phyloP scores from a whole-genome alignment of 2,329 filamentous ascomycete genomes.

The Thermothelomyces thermophilus region DNA sequence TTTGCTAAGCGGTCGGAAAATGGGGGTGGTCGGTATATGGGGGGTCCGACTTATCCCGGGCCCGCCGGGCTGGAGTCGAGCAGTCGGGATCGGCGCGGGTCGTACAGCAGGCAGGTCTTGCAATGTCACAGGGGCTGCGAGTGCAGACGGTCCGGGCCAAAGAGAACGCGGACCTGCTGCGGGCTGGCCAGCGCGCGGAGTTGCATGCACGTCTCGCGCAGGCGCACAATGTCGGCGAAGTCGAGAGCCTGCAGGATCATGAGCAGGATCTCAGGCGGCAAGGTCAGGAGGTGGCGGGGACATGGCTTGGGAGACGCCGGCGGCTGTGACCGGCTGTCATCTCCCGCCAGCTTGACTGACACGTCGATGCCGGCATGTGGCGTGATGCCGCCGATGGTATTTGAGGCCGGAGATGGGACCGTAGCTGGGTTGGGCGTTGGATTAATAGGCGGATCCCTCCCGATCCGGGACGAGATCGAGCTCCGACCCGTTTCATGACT shows the following conservation, averaged over 20 bases:
- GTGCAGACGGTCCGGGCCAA: conserved; percentile 29
- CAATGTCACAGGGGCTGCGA: conserved; percentile 35
- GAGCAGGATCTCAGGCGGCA: conserved; percentile 39
- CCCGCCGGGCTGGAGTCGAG: conserved; percentile 29
- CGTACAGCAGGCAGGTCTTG: conserved; percentile 34
- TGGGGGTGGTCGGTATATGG: too few relatives aligned
- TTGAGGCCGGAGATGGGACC: background rate
- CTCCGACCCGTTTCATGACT: conserved; percentile 15
- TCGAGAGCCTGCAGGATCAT: conserved; percentile 35
- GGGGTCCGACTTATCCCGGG: too few relatives aligned
- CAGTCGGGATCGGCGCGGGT: conserved; percentile 28
- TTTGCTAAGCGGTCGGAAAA: too few relatives aligned
- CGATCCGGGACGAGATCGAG: conserved; percentile 8
- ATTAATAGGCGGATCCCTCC: conserved; percentile 10
- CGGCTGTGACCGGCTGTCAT: background rate
- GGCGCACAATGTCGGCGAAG: conserved; percentile 38
- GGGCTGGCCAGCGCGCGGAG: conserved; percentile 33
- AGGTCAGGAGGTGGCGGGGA: conserved; percentile 27
- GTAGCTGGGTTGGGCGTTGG: background rate
- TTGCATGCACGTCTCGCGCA: conserved; percentile 36
- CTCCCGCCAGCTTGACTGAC: background rate
- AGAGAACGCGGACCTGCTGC: conserved; percentile 31
- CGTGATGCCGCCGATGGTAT: background rate
- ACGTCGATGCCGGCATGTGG: background rate
- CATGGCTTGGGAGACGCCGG: background rate